Evolutionary conservation across 2,329 filamentous ascomycete genomes (phyloP).

Genomic region (Phialophora chinensis): DNA sequence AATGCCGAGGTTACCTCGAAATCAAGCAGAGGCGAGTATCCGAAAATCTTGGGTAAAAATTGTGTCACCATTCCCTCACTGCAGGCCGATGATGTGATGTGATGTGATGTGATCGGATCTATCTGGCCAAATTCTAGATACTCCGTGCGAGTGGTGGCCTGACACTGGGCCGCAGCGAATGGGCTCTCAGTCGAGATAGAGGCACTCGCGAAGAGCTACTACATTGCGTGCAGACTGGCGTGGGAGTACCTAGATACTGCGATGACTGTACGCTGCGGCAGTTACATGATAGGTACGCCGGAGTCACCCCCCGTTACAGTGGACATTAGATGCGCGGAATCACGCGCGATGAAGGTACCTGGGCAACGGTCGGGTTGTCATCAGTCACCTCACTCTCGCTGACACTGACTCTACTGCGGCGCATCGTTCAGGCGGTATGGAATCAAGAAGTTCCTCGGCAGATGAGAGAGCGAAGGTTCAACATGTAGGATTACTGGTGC

Average conservation of each 20-base stretch:
- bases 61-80: not conserved
- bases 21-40: not conserved
- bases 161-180: not conserved
- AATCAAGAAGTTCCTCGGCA: not conserved
- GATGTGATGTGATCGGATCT: constrained; percentile 10
- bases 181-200: not conserved
- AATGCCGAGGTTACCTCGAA: constrained; percentile 3
- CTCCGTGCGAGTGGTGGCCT: constrained; percentile 8
- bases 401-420: not conserved
- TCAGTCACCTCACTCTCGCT: constrained; percentile 5
- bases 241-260: not conserved
- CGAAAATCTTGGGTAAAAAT: not conserved
- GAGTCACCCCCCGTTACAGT: not conserved
- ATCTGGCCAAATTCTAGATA: not conserved
- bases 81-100: constrained; percentile 12
- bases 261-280: not conserved
- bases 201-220: constrained; percentile 1
- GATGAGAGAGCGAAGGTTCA: not conserved
- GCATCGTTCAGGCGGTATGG: not conserved
- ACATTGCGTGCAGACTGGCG: constrained; percentile 3
- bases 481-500: not conserved
- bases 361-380: not conserved
- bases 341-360: not conserved
- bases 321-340: constrained; percentile 5
- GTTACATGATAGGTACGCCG: not conserved